A percentile compares a stretch with the other conserved stretches of the same genome.
phyloP scores from a whole-genome alignment of 495 filamentous ascomycete species.

The Xylaria intraflava region DNA sequence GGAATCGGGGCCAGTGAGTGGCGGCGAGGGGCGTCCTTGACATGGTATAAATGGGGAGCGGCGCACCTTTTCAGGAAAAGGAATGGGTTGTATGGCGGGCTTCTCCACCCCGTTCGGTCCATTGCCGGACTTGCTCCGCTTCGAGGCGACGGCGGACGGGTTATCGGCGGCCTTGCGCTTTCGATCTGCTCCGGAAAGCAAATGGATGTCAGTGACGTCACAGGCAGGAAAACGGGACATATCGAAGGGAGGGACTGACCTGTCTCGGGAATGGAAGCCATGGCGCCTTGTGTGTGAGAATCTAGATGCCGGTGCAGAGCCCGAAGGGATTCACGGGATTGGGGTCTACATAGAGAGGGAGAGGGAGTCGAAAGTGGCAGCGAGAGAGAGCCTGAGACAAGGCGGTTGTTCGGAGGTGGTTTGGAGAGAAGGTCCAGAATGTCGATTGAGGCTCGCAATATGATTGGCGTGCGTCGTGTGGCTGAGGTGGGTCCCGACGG shows the following conservation, averaged over 20 bases:
- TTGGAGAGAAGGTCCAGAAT: too few species aligned
- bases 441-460: too few species aligned
- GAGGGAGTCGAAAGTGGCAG: too few species aligned
- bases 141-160: constrained; percentile 56
- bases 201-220: constrained; percentile 5
- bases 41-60: neutral
- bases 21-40: neutral
- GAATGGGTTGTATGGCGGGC: constrained; percentile 53
- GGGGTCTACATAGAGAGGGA: neutral
- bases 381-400: too few species aligned
- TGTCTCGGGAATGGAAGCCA: constrained; percentile 39
- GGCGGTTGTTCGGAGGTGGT: too few species aligned
- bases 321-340: neutral
- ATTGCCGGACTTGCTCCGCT: constrained; percentile 55
- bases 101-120: constrained; percentile 49
- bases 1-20: neutral
- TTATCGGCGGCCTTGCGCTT: constrained; percentile 79
- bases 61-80: constrained; percentile 78
- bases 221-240: neutral
- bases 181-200: constrained; percentile 35
- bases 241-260: constrained; percentile 26
- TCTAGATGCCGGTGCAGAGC: constrained; percentile 1
- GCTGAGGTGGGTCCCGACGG: too few species aligned
- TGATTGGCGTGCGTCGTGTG: too few species aligned
- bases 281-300: constrained; percentile 11